Percentiles rank a stretch among this genome's conserved stretches.
phyloP scores from a whole-genome alignment of 208 protist genomes.

The Lotmaria passim region DNA sequence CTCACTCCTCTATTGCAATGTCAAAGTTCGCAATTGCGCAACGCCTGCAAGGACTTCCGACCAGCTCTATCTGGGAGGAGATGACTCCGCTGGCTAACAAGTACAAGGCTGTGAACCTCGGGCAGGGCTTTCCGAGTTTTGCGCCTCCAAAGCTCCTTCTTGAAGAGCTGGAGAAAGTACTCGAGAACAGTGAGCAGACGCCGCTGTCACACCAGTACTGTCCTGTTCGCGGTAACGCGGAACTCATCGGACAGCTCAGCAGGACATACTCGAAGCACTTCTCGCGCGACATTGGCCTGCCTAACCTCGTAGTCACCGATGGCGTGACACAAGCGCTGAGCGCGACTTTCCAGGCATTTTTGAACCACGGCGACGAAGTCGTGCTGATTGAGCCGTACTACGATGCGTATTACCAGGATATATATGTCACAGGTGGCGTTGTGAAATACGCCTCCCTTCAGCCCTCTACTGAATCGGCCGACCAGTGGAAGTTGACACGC shows the following conservation, averaged over 20 bases:
- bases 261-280: conserved; percentile 69
- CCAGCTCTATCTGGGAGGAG: conserved; percentile 70
- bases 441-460: conserved; percentile 78
- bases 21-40: conserved; percentile 34
- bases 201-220: conserved; percentile 88
- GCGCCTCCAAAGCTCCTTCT: conserved; percentile 72
- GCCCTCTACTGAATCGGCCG: conserved; percentile 39
- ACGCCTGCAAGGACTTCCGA: conserved; percentile 44
- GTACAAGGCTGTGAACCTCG: conserved; percentile 91
- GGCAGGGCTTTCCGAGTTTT: conserved; percentile 92
- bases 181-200: conserved; percentile 40
- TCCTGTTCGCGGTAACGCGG: conserved; percentile 58
- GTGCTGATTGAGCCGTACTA: conserved; percentile 94
- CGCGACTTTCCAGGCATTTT: conserved; percentile 68
- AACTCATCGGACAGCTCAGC: conserved; percentile 72
- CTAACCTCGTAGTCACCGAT: conserved; percentile 77
- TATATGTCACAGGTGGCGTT: conserved; percentile 70
- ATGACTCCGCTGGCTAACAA: conserved; percentile 89
- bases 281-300: conserved; percentile 46
- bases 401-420: conserved; percentile 85
- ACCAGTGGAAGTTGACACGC: conserved; percentile 61
- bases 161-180: conserved; percentile 54
- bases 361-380: conserved; percentile 93
- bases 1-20: conserved; percentile 17
- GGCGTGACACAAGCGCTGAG: conserved; percentile 90